Evolutionary conservation across 345 rosid genomes (phyloP), one percentile per base, ranked within the genome.

Genomic region (Salix exigua): DNA sequence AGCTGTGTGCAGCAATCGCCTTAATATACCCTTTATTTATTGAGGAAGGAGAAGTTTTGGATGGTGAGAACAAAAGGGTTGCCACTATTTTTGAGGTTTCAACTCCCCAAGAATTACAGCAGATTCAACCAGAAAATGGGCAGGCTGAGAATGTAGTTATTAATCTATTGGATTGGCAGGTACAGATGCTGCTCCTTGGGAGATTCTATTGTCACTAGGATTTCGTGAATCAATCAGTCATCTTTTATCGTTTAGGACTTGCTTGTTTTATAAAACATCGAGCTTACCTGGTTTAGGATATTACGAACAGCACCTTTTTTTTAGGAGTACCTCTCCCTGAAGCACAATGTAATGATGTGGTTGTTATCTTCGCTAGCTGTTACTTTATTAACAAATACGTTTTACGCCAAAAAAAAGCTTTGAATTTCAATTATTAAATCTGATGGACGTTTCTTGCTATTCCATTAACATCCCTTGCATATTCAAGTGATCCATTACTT

Each of bases 151-250:
- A 87, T 82, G 25, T 92, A 78, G 89, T 90, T 68, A 78, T 92
- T 75, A 84, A 92, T 82, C 72, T 92, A 70, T 77, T 80, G 75
- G 94, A 91, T 80, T 90, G 97, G 97, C 95, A 91, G 97, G 98
- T 92, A 78, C 31, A 70, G 11, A 6, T 68, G 38, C 40, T 42
- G 33, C 9, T 16, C 28, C 37, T 7, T 63, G 13, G 18, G 53
- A 71, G 17, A 44, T 48, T 70, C 50, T 35, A 4, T 21, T 60
- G 14, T 60, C 21, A 21, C 23, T 2, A 7, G 10, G 26, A 60
- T 25, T 21, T 21, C 21, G 12, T 26, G 12, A 23, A 11, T 21
- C 64, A 60, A 60, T 55, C 28, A n/a, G 53, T 14, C 37, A 60
- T 25, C 1, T 38, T 37, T 31, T 23, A 72, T 55, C n/a, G 14